These are phyloP conservation scores for Diaporthe sp. DNA, from an alignment of 2,329 filamentous ascomycete species.

Conservation along the genomic window DNA sequence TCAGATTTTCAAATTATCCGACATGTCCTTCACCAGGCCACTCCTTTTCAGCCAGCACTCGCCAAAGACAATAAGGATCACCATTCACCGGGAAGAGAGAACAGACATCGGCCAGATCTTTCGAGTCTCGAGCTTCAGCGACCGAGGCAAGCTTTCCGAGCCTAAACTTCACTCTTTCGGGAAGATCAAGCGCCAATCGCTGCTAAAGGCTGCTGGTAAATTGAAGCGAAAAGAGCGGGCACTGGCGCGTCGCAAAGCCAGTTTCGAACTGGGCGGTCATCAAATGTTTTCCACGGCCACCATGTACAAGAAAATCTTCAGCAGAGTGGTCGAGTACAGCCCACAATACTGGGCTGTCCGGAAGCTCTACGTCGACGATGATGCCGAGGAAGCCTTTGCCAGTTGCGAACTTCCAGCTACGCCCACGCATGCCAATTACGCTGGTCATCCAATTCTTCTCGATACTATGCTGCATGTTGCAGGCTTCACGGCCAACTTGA, in stretches of 20 bases:
- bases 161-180: background rate
- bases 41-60: background rate
- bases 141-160: background rate
- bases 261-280: background rate
- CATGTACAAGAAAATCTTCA: slow-evolving; percentile 11
- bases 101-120: background rate
- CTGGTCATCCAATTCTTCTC: background rate
- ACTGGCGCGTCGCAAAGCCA: background rate
- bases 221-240: background rate
- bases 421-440: background rate
- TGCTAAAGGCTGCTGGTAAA: background rate
- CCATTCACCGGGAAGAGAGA: background rate
- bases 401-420: background rate
- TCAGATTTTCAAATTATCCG: background rate
- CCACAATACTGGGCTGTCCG: background rate
- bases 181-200: background rate
- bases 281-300: background rate
- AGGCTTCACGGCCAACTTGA: slow-evolving; percentile 3
- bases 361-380: background rate
- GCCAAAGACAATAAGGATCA: background rate
- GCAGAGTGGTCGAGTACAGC: background rate
- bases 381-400: background rate
- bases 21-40: background rate
- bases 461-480: slow-evolving; percentile 9
- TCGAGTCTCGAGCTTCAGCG: background rate